Base-by-base conservation (phyloP, 1,284 basidiomycete species). In the Volvariella surrecta region DNA sequence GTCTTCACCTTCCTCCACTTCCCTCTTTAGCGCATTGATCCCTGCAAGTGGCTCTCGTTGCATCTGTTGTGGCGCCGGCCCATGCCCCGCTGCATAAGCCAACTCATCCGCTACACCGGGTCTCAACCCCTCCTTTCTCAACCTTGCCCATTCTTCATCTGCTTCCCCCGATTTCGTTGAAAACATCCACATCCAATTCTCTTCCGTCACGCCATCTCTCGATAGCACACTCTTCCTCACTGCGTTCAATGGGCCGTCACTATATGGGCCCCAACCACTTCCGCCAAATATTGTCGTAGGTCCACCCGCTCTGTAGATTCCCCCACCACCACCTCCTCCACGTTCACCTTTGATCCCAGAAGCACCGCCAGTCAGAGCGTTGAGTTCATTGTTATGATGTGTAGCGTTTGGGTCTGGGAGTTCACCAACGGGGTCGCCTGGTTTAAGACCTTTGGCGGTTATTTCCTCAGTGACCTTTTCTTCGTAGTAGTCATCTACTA, bases 401-500 rank as follows among this genome's bases (percentile, higher is more conserved):
- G 66, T 31, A 6, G 66, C 61, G 48, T 66, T 68, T 3, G 83
- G 81, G 45, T 91, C 87, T n/a, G 79, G 76, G 1, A 87, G 74
- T 39, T 92, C 90, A 17, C 85, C 84, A 2, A 89, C 87, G 8
- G 66, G 71, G 35, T 88, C 81, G 6, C 85, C 83, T 0, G 90
- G 71, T 53, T 82, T 80, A 49, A 85, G 70, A 6, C 87, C 88
- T 28, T 78, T 76, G 31, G 73, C 73, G 3, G 76, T 72, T 52
- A 86, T 83, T 43, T 88, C 83, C 45, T 74, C 78, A 1, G 84
- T 71, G 0, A 76, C 79, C 45, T 83, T 83, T 34, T 83, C 84
- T 65, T 96, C 91, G 64, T 92, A 91, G 63, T 99, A 99, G 66
- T 99, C 95, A 58, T 99, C 95, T 15, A 79, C 75, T 2, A 98